These are phyloP conservation scores for Penicillium bialowiezense DNA, from an alignment of 495 filamentous ascomycete species.

Conservation along the genomic window DNA sequence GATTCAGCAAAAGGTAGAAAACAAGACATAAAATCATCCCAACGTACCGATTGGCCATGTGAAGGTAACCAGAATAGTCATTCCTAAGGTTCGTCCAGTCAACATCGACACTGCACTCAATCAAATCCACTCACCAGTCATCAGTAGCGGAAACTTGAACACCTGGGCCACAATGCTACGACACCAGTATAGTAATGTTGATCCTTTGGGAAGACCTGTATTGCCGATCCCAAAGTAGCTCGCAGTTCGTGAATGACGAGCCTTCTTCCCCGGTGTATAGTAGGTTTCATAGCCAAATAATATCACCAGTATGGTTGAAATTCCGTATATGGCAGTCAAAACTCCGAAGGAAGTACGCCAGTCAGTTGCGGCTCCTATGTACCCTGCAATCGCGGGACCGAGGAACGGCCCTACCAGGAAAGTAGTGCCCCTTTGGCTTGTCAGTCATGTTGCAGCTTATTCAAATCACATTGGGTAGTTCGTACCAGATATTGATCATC, in stretches of 20 bases:
- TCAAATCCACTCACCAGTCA: constrained; percentile 20
- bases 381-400: constrained; percentile 44
- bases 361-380: constrained; percentile 30
- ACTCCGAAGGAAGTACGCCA: constrained; percentile 48
- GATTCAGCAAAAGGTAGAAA: not conserved
- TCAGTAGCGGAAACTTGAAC: constrained; percentile 32
- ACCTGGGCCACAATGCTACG: constrained; percentile 29
- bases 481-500: constrained; percentile 48
- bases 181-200: constrained; percentile 22
- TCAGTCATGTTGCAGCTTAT: not conserved
- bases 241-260: constrained; percentile 12
- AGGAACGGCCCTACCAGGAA: constrained; percentile 46
- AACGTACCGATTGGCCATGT: constrained; percentile 39
- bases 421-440: constrained; percentile 32
- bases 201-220: constrained; percentile 23
- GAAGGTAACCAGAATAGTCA: constrained; percentile 34
- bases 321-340: constrained; percentile 43
- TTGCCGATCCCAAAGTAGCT: constrained; percentile 54
- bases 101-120: not conserved
- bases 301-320: constrained; percentile 41
- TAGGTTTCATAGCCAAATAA: constrained; percentile 49
- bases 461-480: not conserved
- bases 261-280: constrained; percentile 26
- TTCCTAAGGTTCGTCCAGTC: constrained; percentile 4
- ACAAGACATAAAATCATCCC: not conserved